Conservation (phyloP, 2,329 filamentous ascomycete genomes). For the Calonectria ilicicola region DNA sequence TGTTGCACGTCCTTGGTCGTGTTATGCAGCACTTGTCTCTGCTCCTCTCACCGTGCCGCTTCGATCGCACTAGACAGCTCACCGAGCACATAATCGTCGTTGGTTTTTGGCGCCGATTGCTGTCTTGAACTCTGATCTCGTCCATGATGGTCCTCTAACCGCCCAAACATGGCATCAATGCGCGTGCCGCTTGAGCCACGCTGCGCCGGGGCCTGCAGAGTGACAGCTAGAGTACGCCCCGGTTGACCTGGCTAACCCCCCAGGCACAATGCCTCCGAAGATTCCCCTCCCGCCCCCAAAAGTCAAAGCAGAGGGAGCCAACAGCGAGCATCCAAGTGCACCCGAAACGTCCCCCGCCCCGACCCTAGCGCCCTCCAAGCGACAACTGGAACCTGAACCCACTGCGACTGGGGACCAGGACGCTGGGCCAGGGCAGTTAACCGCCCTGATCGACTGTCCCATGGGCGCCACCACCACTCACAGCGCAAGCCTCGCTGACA, state of each 20-base stretch:
- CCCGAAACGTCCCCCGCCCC: slow-evolving; percentile 27
- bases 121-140: not conserved
- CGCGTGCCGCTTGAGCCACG: slow-evolving; percentile 13
- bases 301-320: slow-evolving; percentile 13
- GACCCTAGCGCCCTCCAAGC: slow-evolving; percentile 27
- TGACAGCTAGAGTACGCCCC: slow-evolving; percentile 1
- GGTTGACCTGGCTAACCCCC: slow-evolving; percentile 1
- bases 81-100: not conserved
- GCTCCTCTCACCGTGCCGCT: not conserved
- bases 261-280: slow-evolving; percentile 10
- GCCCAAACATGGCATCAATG: slow-evolving; percentile 12
- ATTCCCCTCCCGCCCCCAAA: slow-evolving; percentile 7
- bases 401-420: slow-evolving; percentile 4
- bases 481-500: slow-evolving; percentile 1
- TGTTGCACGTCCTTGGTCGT: not conserved
- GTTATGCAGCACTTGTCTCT: not conserved
- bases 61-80: not conserved
- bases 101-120: not conserved
- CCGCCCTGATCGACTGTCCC: slow-evolving; percentile 4
- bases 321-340: slow-evolving; percentile 19
- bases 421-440: slow-evolving; percentile 20
- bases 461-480: slow-evolving; percentile 12
- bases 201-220: not conserved
- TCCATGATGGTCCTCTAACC: not conserved
- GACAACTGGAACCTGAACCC: slow-evolving; percentile 27